Percentiles rank a stretch among this genome's conserved stretches.
phyloP scores from a whole-genome alignment of 495 filamentous ascomycete species.

The Xanthoparmelia taractica region DNA sequence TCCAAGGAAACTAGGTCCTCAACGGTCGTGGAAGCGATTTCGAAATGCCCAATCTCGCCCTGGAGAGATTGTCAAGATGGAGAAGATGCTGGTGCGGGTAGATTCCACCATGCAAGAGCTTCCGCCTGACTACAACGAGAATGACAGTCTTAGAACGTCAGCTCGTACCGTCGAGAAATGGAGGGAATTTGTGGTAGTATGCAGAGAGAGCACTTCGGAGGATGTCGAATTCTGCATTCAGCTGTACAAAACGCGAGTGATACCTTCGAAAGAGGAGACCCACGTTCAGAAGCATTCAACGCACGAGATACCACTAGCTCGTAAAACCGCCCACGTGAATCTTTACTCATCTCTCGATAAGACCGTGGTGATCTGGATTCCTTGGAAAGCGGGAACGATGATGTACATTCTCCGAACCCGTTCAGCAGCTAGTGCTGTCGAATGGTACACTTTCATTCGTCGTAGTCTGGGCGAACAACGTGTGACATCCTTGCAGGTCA shows the following conservation, averaged over 20 bases:
- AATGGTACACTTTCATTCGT: slow-evolving; percentile 70
- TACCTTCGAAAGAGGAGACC: slow-evolving; percentile 52
- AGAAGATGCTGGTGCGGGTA: slow-evolving; percentile 65
- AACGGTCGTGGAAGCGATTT: slow-evolving; percentile 35
- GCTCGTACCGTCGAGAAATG: slow-evolving; percentile 58
- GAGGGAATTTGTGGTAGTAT: slow-evolving; percentile 66
- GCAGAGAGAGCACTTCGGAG: slow-evolving; percentile 48
- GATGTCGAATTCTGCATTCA: slow-evolving; percentile 52
- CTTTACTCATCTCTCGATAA: slow-evolving; percentile 67
- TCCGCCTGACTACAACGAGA: slow-evolving; percentile 60
- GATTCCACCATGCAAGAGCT: slow-evolving; percentile 50
- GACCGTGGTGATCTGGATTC: slow-evolving; percentile 60
- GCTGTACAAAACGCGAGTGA: slow-evolving; percentile 64
- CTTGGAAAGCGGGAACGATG: slow-evolving; percentile 47
- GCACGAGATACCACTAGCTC: slow-evolving; percentile 50
- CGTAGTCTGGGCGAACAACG: slow-evolving; percentile 54
- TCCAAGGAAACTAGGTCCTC: slow-evolving; percentile 34
- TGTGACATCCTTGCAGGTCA: slow-evolving; percentile 52
- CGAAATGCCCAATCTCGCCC: slow-evolving; percentile 41
- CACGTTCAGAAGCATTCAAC: slow-evolving; percentile 45
- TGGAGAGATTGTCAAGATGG: slow-evolving; percentile 64
- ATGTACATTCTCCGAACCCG: slow-evolving; percentile 63
- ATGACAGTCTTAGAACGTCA: slow-evolving; percentile 53
- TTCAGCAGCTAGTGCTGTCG: slow-evolving; percentile 56
- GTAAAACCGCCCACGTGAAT: slow-evolving; percentile 51